These are phyloP conservation scores for Xylaria digitata DNA, from an alignment of 2,329 filamentous ascomycete species.

Conservation along the genomic window DNA sequence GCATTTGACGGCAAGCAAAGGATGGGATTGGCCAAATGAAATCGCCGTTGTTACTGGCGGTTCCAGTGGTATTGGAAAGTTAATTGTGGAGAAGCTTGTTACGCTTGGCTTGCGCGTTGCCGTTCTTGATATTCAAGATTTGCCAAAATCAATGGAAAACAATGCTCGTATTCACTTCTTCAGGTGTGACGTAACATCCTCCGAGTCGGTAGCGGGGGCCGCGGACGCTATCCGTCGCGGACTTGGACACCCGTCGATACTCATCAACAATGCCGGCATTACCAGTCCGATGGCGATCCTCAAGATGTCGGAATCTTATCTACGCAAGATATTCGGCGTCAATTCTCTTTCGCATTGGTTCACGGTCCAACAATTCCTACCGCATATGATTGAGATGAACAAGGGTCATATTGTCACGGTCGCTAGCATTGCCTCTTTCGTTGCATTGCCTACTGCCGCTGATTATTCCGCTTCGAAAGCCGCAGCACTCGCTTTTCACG, in stretches of 20 bases:
- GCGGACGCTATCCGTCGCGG: conserved; percentile 33
- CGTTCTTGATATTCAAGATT: conserved; percentile 35
- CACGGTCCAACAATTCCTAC: conserved; percentile 37
- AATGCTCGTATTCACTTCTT: conserved; percentile 32
- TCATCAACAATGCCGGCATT: conserved; percentile 40
- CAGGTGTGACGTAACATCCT: conserved; percentile 36
- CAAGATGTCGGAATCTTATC: conserved; percentile 29
- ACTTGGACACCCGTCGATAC: conserved; percentile 38
- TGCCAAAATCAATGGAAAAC: conserved; percentile 33
- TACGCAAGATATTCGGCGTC: conserved; percentile 36
- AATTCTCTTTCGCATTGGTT: conserved; percentile 39
- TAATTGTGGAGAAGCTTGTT: conserved; percentile 32
- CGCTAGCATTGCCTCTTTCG: conserved; percentile 37
- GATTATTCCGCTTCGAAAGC: conserved; percentile 39
- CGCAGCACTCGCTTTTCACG: conserved; percentile 35
- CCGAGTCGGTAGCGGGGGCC: conserved; percentile 28
- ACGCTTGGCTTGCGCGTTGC: conserved; percentile 32
- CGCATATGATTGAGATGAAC: conserved; percentile 38
- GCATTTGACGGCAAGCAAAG: conserved; percentile 31
- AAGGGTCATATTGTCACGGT: conserved; percentile 40
- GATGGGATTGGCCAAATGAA: conserved; percentile 40
- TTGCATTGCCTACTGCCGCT: conserved; percentile 30
- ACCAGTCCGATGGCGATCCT: conserved; percentile 26
- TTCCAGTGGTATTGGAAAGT: conserved; percentile 38
- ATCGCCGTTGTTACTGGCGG: conserved; percentile 38